phyloP scores from a whole-genome alignment of 495 filamentous ascomycete genomes.

The Saxophila tyrrhenica region DNA sequence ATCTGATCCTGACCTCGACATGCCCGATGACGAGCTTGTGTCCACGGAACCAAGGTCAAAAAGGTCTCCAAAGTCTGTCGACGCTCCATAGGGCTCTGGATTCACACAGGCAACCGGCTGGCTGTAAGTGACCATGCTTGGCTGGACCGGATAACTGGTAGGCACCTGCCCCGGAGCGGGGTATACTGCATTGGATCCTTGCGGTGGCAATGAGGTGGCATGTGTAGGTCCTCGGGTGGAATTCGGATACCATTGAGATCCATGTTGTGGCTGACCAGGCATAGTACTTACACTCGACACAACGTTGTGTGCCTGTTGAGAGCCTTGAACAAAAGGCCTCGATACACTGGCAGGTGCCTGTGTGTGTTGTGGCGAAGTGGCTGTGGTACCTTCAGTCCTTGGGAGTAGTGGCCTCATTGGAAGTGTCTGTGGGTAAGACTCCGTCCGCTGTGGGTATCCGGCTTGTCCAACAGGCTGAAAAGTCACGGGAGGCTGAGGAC shows the following conservation, averaged over 20 bases:
- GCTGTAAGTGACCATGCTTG: neutral
- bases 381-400: slow-evolving; percentile 3
- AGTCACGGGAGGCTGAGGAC: neutral
- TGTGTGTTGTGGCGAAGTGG: slow-evolving; percentile 3
- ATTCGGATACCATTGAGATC: neutral
- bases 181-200: neutral
- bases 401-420: slow-evolving; percentile 11
- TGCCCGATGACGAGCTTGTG: neutral
- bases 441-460: neutral
- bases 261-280: neutral
- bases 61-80: neutral
- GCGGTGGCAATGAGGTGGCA: neutral
- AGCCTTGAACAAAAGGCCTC: slow-evolving; percentile 6
- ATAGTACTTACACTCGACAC: slow-evolving; percentile 15
- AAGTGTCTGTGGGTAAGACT: neutral
- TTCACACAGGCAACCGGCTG: neutral
- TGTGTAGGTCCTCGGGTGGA: neutral
- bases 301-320: neutral
- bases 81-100: neutral
- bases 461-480: neutral
- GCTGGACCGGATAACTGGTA: neutral
- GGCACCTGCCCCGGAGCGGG: neutral
- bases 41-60: neutral
- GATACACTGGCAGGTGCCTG: slow-evolving; percentile 1
- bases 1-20: slow-evolving; percentile 6